These are phyloP conservation scores for Fusarium sp. DNA, from an alignment of 2,329 filamentous ascomycete species.

Conservation along the genomic window DNA sequence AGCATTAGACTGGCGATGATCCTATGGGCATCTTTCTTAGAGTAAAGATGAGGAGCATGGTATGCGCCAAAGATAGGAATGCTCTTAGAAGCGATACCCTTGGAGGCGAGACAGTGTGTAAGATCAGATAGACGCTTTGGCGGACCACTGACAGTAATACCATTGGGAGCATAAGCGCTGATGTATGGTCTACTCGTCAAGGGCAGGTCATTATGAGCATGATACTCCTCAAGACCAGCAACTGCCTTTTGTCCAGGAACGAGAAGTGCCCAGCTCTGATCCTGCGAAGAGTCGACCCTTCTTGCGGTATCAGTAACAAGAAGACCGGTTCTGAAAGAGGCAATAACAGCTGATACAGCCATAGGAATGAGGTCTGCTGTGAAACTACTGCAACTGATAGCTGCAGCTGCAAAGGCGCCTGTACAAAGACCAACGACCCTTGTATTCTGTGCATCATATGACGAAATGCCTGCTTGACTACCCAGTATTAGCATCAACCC, in stretches of 20 bases:
- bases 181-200: constrained; percentile 37
- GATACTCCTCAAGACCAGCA: constrained; percentile 11
- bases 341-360: constrained; percentile 28
- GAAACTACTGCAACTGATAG: constrained; percentile 38
- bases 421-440: constrained; percentile 39
- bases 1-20: constrained; percentile 15
- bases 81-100: constrained; percentile 14
- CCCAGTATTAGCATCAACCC: accelerated
- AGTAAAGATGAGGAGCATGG: constrained; percentile 38
- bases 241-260: constrained; percentile 26
- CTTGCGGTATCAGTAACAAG: constrained; percentile 28
- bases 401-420: constrained; percentile 37
- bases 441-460: constrained; percentile 32
- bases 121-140: constrained; percentile 31
- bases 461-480: constrained; percentile 27
- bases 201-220: background rate
- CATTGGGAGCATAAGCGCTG: constrained; percentile 37
- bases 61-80: constrained; percentile 39
- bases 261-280: constrained; percentile 35
- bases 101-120: constrained; percentile 1
- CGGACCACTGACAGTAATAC: constrained; percentile 34
- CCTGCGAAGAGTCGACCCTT: constrained; percentile 13
- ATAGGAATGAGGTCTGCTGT: constrained; percentile 33
- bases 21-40: constrained; percentile 16
- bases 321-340: constrained; percentile 34